Conservation (phyloP, 805 yeast genomes). For the Wickerhamomyces strasburgensis region DNA sequence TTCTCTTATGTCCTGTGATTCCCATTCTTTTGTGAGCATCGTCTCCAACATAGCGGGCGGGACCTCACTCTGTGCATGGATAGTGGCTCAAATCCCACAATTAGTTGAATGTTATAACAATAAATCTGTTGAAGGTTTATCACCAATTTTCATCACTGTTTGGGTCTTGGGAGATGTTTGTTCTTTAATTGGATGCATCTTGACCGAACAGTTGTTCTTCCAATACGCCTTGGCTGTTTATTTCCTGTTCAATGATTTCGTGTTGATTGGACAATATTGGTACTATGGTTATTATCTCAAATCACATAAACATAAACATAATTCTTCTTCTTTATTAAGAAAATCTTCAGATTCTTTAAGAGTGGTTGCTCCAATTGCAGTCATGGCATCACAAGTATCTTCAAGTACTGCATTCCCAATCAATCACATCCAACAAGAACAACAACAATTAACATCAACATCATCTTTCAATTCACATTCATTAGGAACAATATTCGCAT, state of each 20-base stretch:
- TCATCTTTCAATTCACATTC: conserved; percentile 2
- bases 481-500: conserved; percentile 54
- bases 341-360: conserved; percentile 10
- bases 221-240: conserved; percentile 70
- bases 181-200: conserved; percentile 61
- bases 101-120: conserved; percentile 48
- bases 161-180: conserved; percentile 42
- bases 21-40: conserved; percentile 10
- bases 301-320: conserved; percentile 28
- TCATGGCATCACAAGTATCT: conserved; percentile 25
- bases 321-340: conserved; percentile 29
- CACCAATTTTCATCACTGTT: conserved; percentile 46
- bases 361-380: conserved; percentile 21
- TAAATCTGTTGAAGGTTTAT: conserved; percentile 56
- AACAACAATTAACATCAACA: too few species aligned
- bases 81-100: conserved; percentile 52
- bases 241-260: conserved; percentile 65
- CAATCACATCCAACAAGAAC: too few species aligned
- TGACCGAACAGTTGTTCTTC: conserved; percentile 77
- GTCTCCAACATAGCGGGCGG: conserved; percentile 38
- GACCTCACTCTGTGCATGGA: conserved; percentile 39
- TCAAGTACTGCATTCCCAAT: conserved; percentile 19
- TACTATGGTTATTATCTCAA: conserved; percentile 46
- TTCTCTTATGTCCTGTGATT: too few species aligned
- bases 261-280: conserved; percentile 65